phyloP scores from a whole-genome alignment of 2,329 filamentous ascomycete genomes.

The Fusarium dlaminii region DNA sequence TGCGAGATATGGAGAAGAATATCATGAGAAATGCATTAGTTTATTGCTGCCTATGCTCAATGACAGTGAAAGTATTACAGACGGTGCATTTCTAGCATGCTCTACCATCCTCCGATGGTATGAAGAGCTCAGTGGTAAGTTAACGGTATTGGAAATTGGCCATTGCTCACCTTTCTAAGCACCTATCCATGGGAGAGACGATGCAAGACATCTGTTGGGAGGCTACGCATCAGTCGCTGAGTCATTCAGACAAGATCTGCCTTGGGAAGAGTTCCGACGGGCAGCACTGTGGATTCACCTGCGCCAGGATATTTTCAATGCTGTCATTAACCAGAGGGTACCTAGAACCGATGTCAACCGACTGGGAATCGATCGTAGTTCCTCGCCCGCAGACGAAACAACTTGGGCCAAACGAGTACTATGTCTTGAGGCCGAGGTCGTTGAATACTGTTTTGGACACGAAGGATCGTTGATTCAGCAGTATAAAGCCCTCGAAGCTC shows the following conservation, averaged over 20 bases:
- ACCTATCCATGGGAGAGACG: not conserved
- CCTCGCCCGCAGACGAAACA: not conserved
- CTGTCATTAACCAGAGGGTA: not conserved
- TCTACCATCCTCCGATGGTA: not conserved
- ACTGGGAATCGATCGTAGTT: not conserved
- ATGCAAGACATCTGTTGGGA: not conserved
- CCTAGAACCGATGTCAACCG: not conserved
- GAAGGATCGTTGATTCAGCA: not conserved
- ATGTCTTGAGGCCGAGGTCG: not conserved
- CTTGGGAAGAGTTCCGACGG: not conserved
- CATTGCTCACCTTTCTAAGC: not conserved
- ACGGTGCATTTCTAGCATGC: not conserved
- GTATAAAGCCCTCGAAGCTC: not conserved
- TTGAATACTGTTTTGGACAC: not conserved
- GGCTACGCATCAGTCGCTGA: not conserved
- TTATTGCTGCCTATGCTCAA: not conserved
- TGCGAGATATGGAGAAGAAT: not conserved
- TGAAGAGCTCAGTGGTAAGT: not conserved
- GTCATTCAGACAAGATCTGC: not conserved
- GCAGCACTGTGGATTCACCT: not conserved
- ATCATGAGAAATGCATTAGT: not conserved
- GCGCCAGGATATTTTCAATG: not conserved
- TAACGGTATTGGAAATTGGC: fast-evolving
- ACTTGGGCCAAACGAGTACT: not conserved
- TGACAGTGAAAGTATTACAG: not conserved